Conservation (phyloP, 768 basidiomycete genomes). For the Dioszegia hungarica region DNA sequence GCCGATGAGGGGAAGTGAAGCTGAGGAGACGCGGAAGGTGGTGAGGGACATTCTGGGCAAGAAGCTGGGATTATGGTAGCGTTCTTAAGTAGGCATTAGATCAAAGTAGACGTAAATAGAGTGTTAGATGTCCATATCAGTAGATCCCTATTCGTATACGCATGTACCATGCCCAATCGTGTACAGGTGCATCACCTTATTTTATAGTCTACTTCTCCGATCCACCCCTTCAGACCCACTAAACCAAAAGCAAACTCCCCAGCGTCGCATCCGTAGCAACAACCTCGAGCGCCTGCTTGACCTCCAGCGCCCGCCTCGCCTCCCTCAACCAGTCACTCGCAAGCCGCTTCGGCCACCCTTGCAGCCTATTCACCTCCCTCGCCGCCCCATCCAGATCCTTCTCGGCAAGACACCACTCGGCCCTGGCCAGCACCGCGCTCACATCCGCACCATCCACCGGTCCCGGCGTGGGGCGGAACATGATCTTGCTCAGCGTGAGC, state of each 20-base stretch:
- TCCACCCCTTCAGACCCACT: background rate
- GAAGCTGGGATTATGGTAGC: background rate
- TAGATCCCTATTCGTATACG: too few species aligned
- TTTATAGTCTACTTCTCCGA: background rate
- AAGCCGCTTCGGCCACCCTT: constrained; percentile 58
- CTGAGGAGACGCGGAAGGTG: constrained; percentile 5
- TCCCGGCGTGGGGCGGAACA: constrained; percentile 70
- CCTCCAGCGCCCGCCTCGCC: constrained; percentile 79
- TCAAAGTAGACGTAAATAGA: background rate
- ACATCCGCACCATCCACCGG: constrained; percentile 75
- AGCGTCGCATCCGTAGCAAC: constrained; percentile 21
- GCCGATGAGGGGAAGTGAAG: constrained; percentile 9
- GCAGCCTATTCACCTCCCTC: constrained; percentile 84
- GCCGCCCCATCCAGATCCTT: constrained; percentile 85
- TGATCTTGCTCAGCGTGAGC: constrained; percentile 65
- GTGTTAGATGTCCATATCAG: too few species aligned
- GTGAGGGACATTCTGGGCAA: constrained; percentile 5
- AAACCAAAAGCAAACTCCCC: constrained; percentile 11
- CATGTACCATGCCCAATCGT: background rate
- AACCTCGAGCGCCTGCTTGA: constrained; percentile 82
- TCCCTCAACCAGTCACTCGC: constrained; percentile 86
- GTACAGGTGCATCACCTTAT: background rate
- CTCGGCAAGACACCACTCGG: constrained; percentile 81
- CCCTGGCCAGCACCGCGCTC: constrained; percentile 76
- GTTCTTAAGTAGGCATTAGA: background rate